Conservation (phyloP, 768 basidiomycete species). For the Kwoniella sp. region DNA sequence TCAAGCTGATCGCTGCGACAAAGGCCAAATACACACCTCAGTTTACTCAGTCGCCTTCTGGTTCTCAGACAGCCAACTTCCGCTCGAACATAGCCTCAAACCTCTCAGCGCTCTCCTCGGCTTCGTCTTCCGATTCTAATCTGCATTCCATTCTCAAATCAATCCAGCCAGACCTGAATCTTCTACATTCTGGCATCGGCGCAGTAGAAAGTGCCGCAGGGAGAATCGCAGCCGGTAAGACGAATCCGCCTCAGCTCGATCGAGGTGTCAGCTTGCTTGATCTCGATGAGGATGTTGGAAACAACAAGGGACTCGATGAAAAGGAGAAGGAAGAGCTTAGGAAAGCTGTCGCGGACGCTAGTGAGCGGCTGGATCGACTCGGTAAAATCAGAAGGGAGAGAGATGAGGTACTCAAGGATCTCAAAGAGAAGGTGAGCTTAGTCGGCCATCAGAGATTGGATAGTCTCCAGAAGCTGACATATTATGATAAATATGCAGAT, state of each 20-base stretch:
- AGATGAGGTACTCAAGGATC: conserved; percentile 81
- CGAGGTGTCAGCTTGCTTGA: conserved; percentile 65
- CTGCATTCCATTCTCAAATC: conserved; percentile 72
- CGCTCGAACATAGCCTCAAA: conserved; percentile 80
- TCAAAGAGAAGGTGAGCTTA: conserved; percentile 83
- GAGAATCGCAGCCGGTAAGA: conserved; percentile 60
- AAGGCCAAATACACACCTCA: conserved; percentile 77
- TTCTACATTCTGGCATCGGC: conserved; percentile 60
- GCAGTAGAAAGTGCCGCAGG: conserved; percentile 53
- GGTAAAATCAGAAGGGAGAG: conserved; percentile 83
- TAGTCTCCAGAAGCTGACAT: no score
- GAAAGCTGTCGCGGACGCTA: conserved; percentile 57
- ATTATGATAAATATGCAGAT: no score
- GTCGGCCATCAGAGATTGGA: conserved; percentile 2
- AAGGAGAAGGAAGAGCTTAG: conserved; percentile 72
- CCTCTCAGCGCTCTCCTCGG: conserved; percentile 70
- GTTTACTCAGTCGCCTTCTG: conserved; percentile 84
- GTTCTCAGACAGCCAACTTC: conserved; percentile 68
- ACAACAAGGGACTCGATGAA: conserved; percentile 58
- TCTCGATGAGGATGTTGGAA: conserved; percentile 64
- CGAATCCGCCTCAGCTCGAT: conserved; percentile 44
- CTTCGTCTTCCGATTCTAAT: conserved; percentile 75
- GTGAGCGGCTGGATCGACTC: conserved; percentile 66
- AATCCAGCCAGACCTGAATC: conserved; percentile 66
- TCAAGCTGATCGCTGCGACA: neutral